Percentiles rank a stretch among this genome's conserved stretches.
phyloP scores from a whole-genome alignment of 169 alveolate species.

The Eimeria acervulina region DNA sequence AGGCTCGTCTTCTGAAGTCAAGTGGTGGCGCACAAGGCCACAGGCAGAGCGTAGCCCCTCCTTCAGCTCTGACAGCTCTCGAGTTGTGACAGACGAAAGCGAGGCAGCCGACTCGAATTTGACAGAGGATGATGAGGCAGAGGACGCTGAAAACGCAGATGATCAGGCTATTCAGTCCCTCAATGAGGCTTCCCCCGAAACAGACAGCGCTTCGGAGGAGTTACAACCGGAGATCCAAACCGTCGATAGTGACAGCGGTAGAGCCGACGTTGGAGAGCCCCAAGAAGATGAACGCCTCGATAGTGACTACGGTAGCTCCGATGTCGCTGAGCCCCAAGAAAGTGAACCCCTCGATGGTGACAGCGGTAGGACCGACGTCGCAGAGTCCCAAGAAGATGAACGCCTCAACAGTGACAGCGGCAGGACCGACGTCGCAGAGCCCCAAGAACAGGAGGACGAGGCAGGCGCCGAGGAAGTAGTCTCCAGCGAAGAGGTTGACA shows the following conservation, averaged over 20 bases:
- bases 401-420: neutral
- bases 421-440: neutral
- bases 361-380: no score
- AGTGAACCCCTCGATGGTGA: no score
- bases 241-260: neutral
- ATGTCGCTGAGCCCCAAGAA: neutral
- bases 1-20: neutral
- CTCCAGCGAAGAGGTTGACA: neutral
- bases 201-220: neutral
- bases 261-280: neutral
- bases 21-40: slow-evolving; percentile 26
- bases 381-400: neutral
- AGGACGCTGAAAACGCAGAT: neutral
- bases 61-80: slow-evolving; percentile 22
- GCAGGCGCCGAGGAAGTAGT: neutral
- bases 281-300: neutral
- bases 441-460: neutral
- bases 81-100: neutral
- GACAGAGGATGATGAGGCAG: neutral
- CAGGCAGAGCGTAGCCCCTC: slow-evolving; percentile 7
- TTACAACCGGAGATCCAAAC: neutral
- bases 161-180: neutral
- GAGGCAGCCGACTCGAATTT: neutral
- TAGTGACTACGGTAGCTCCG: neutral
- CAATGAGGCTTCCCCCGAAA: neutral